Base-by-base conservation (phyloP, 2,329 filamentous ascomycete species). In the Furcasterigmium furcatum region DNA sequence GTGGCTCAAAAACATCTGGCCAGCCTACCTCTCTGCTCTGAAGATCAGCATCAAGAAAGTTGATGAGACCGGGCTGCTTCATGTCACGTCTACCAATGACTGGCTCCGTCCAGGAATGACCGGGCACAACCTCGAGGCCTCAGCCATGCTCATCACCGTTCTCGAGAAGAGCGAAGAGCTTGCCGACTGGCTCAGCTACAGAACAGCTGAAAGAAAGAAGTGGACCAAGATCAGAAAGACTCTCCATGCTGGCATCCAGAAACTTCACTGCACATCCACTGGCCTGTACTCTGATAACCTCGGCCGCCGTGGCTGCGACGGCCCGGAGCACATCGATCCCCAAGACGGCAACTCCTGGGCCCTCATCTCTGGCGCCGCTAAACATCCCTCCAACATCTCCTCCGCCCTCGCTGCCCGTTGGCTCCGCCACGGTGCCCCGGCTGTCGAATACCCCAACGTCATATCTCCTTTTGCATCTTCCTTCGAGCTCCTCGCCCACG, bases 321-420 rank as follows among this genome's bases (percentile, higher is more conserved):
- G 63, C 53, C 30, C 58, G 56, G 38, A 59, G 57, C 19, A 74
- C 2, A 63, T 80, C 2, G 64, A 70, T 46, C 73, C 73, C 0
- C 75, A 79, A 58, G 72, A 74, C 41, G 73, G 71, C 14, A 76
- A 76, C 49, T 68, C 67, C 52, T 69, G 77, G 63, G 71, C 72
- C 4, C 60, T 77, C 13, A 44, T 58, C 18, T 61, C 20, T 13
- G 48, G 50, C 7, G 49, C 53, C 6, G 52, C 50, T 1, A 19
- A 9, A 9, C 34, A 16, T 18, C 57, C 61, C 44, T 43, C 41
- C 9, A 44, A 49, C 4, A 59, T 74, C 42, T 71, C 66, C 22
- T 44, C 50, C 3, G 58, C 60, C n/a, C 62, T 76, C 0, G 55
- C 56, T 9, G 51, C 61, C 10, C 63, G 70, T 45, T 74, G 73